Evolutionary conservation across 176 grass and related monocot species (phyloP), one percentile per base, ranked within the genome.

Genomic region (Tillandsia leiboldiana): DNA sequence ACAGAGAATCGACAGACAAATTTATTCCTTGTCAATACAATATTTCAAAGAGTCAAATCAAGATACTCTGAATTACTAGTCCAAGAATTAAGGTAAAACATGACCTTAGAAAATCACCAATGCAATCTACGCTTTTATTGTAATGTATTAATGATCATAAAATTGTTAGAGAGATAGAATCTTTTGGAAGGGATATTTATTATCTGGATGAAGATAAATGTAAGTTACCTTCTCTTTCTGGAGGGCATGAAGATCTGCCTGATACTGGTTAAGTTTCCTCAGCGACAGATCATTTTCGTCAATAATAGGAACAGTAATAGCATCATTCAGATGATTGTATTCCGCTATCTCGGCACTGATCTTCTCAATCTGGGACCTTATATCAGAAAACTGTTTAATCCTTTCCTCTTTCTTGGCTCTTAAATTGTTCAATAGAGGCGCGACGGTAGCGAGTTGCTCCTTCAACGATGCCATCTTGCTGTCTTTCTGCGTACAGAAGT

Each of bases 211-310:
- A 5, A 42, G 33, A 59, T 61, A 18, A 20, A 61, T 61, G 56
- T 61, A 26, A 66, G 49, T 7, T 83, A 97, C 94, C 94, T 92
- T 97, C 14, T 99, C 94, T 77, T 99, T 99, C 66, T 99, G 87
- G 76, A 99, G 90, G 20, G 84, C 71, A 26, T 72, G 68, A 72
- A 93, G 87, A 73, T 88, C 29, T 49, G 84, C 68, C 74, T 83
- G 89, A 68, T 86, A 99, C 48, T 77, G 84, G 14, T 84, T 83
- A 59, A 93, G 82, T 66, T 72, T 99, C 77, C 82, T 84, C 10
- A 73, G 83, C 58, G 90, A 90, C 33, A 99, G 83, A 75, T 99
- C 94, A 20, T 90, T 73, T 75, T 90, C 90, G 47, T 99, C 84
- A 2, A 48, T 65, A 52, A 68, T 50, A 53, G 67, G 3, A 72